phyloP scores from a whole-genome alignment of 2,329 filamentous ascomycete genomes.

The Apiospora saccharicola region DNA sequence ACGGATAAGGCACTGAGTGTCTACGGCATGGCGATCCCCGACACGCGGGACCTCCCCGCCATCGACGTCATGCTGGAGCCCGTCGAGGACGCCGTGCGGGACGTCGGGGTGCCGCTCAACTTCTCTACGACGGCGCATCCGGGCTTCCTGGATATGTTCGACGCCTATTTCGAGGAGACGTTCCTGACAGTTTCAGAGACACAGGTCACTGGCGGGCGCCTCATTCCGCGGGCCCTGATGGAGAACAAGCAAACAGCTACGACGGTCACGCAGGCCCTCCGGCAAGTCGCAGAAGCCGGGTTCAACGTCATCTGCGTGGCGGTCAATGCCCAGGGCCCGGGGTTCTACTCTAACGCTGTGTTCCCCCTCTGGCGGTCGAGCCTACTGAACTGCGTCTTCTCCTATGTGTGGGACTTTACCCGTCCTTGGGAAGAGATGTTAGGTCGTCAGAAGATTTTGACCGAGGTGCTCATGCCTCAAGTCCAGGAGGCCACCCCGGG shows the following conservation, averaged over 20 bases:
- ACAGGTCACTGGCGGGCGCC: neutral
- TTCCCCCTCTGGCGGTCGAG: constrained; percentile 42
- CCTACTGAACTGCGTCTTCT: constrained; percentile 30
- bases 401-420: constrained; percentile 27
- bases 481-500: constrained; percentile 31
- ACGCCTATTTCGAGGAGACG: neutral
- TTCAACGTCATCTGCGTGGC: constrained; percentile 36
- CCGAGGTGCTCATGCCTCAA: constrained; percentile 36
- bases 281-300: constrained; percentile 37
- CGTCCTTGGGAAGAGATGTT: constrained; percentile 24
- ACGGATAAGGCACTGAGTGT: neutral
- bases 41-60: neutral
- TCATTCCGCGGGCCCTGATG: neutral
- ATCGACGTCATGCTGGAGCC: too few relatives aligned
- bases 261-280: constrained; percentile 31
- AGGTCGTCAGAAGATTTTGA: constrained; percentile 35
- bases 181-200: neutral
- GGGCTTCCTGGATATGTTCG: neutral
- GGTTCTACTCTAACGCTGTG: constrained; percentile 38
- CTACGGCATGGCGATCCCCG: neutral
- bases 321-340: constrained; percentile 36
- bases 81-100: too few relatives aligned
- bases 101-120: neutral
- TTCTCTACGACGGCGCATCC: neutral
- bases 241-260: neutral